Base-by-base conservation (phyloP, 139 green algal species). In the Tetraselmis striata region DNA sequence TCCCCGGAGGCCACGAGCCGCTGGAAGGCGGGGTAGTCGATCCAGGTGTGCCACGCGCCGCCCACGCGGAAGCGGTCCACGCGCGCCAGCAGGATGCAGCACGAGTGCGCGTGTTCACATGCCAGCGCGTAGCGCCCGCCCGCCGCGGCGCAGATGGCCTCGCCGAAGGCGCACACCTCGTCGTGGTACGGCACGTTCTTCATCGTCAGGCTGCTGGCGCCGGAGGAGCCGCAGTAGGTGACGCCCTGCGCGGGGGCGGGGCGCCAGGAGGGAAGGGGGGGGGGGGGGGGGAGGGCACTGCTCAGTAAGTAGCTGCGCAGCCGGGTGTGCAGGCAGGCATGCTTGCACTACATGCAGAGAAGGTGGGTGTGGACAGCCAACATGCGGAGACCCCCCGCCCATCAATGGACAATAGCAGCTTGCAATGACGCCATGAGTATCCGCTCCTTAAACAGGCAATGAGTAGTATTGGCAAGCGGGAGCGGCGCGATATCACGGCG, bases 31-130 rank as follows among this genome's bases (percentile, higher is more conserved):
- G 93, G 82, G 83, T 97, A 97, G 85, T 97, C 90, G 79, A 97
- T 97, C 92, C 92, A 95, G 2, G 93, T 97, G 89, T 95, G 90
- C 93, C 93, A 97, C 45, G 29, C 30, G 2, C 89, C 92, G 22
- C 88, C 83, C 23, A 80, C 82, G n/a, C 90, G 81, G 86, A 95
- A 97, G 1, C 84, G 82, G 77, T 92, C 84, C 29, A 80, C 85
- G 30, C 89, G 83, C 1, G 93, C 93, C 77, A 96, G 86, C 83
- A 97, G 86, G 28, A 96, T 87, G 87, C 92, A 97, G 86, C 91
- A 95, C 23, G 89, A 94, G 86, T 97, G 93, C 28, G 81, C 92
- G 85, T 97, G 93, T 87, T 97, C 93, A 79, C 93, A 97, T 26
- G 93, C 93, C 83, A 97, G 81, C 22, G 83, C 92, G 86, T 97